Base-by-base conservation (phyloP, 176 grass and related monocot genomes). In the Ensete ventricosum region DNA sequence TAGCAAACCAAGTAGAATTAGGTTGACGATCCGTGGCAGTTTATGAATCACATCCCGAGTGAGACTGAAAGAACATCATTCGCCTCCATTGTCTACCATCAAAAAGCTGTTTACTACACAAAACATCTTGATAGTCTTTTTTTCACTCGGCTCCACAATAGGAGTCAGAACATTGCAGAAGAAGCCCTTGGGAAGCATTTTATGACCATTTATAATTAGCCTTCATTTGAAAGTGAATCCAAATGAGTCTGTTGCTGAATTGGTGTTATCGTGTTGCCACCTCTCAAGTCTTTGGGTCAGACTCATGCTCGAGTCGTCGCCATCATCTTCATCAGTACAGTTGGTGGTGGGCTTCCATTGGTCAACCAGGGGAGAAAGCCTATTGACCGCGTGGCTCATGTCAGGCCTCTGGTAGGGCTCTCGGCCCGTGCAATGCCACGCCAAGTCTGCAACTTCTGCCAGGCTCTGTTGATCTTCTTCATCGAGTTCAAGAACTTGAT, bases 301-400 rank as follows among this genome's bases (percentile, higher is more conserved):
- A 54, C 64, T 75, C 52, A 90, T 73, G 14, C 87, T 88, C 25
- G 85, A 65, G 20, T 80, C 2, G 2, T 65, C 23, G 12, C 53
- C 81, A 8, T 81, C 83, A 1, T 88, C 81, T 4, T 84, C 79
- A 0, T 78, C 74, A 43, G 91, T 87, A 0, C 55, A 69, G 16
- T 80, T 34, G 17, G 63, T 82, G 2, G 76, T 78, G 11, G 94
- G 94, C 69, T 82, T 89, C 94, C 94, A 98, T 16, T 85, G 77
- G 77, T 93, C 88, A 50, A 93, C 64, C 67, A 98, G 59, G 17
- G 74, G 83, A 17, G 88, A 85, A 73, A 98, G 78, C 52, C 80
- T 70, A 68, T 93, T 98, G 49, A 98, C 94, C 2, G 79, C 85
- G 76, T 98, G 85, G 74, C 86, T 89, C 90, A 98, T 98, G 64